A percentile compares a stretch with the other conserved stretches of the same genome.
phyloP scores from a whole-genome alignment of 805 yeast genomes.

The Ogataea salicorniae region DNA sequence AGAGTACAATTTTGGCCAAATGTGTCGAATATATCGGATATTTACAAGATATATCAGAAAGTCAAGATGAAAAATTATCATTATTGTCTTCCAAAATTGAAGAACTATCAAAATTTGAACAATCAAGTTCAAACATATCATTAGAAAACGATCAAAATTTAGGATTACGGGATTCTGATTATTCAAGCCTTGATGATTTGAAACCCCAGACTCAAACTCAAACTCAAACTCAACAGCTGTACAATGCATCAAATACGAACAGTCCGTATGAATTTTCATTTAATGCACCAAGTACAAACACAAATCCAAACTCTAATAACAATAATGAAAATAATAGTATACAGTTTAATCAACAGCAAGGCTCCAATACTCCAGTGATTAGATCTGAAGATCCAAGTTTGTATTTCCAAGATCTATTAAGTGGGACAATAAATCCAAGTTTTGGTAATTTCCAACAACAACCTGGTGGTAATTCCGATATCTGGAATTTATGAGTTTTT shows the following conservation, averaged over 20 bases:
- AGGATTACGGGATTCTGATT: no score
- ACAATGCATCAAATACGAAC: slow-evolving; percentile 2
- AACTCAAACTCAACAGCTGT: neutral
- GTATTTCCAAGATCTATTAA: slow-evolving; percentile 13
- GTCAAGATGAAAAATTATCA: slow-evolving; percentile 46
- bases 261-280: slow-evolving; percentile 12
- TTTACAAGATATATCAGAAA: slow-evolving; percentile 53
- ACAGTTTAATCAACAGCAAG: slow-evolving; percentile 6
- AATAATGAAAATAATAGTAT: slow-evolving; percentile 1
- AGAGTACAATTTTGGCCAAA: slow-evolving; percentile 68
- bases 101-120: slow-evolving; percentile 8
- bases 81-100: slow-evolving; percentile 37
- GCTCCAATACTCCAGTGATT: slow-evolving; percentile 2
- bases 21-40: slow-evolving; percentile 77
- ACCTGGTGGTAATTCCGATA: neutral
- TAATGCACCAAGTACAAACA: slow-evolving; percentile 6
- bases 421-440: slow-evolving; percentile 2
- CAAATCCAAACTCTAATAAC: neutral
- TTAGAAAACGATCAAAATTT: neutral
- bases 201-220: neutral
- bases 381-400: slow-evolving; percentile 12
- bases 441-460: neutral
- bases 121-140: neutral
- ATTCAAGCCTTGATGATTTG: no score
- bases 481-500: slow-evolving; percentile 1